Base-by-base conservation (phyloP, 495 filamentous ascomycete genomes). In the Aspergillus indologenus region DNA sequence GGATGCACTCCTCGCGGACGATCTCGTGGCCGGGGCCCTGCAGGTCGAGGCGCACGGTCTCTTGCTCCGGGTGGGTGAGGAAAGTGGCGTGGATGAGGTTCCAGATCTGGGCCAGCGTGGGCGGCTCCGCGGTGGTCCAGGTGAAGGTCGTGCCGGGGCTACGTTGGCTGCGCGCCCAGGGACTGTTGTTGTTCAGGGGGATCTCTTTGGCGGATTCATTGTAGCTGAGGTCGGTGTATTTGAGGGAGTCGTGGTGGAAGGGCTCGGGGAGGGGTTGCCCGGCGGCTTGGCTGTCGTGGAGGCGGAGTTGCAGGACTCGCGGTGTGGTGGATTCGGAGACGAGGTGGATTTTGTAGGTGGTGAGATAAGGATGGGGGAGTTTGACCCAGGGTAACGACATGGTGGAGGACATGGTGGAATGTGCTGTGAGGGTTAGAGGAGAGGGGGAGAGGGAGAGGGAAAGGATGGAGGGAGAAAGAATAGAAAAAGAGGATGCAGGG, bases 91-190 rank as follows among this genome's bases (percentile, higher is more conserved):
- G 86, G 23, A 84, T 63, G 42, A 83, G 65, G 17, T 86, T 80
- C 85, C 85, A 88, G 43, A 85, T 75, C 61, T 87, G 84, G 6
- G 72, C 84, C 21, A 83, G 62, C 0, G 82, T 80, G 12, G 84
- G 82, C 1, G 77, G 53, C 12, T 40, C 34, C 12, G 57, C 24
- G 7, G 59, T 62, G 1, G 68, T 63, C 79, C 79, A 81, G 57
- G 74, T 56, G 50, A 81, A 69, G 6, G 64, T 63, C 2, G 70
- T 74, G 22, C 65, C 60, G 0, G 73, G 77, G 34, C 70, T 71
- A 42, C 79, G 65, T 46, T 68, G 71, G 24, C 70, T 73, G 17
- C 79, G 68, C 5, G 73, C 78, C 76, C 77, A 81, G 5, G 75
- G 64, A 19, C 68, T 77, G 65, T 81, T 81, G 54, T 81, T 70